Base-by-base conservation (phyloP, 1,284 basidiomycete genomes). In the Austroboletus novae-zelandiae region DNA sequence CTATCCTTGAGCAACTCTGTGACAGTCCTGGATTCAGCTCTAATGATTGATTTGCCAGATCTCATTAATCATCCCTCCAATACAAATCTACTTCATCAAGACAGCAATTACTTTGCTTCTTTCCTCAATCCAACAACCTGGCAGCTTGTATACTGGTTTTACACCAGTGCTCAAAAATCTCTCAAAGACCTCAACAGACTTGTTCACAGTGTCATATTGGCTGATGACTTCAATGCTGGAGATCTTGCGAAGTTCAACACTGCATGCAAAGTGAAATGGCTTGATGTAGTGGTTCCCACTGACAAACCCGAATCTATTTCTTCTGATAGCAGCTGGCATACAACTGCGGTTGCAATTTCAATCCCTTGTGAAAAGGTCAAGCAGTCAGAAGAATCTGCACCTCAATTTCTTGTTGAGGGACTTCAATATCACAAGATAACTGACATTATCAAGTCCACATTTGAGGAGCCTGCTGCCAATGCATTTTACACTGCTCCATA, bases 111-210 rank as follows among this genome's bases (percentile, higher is more conserved):
- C 40, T 65, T 64, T 37, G 47, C 51, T 1, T 65, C 35, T 14
- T 71, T 70, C 43, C 45, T 58, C 4, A 70, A 64, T 46, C 43
- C 56, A 7, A 55, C 60, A 1, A 54, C 59, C 14, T 64, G 57
- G 35, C 54, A 50, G 1, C 40, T 70, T 4, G 61, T 71, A 55
- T 17, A 47, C 1, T 71, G 69, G 70, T 61, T 60, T 30, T 64
- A 67, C 43, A 55, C 51, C 2, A 51, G 56, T 0, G 60, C 60
- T 47, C 40, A 9, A n/a, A 69, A 70, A 46, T 70, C 69, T 2
- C 41, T 56, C 0, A 53, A 20, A 0, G 69, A 67, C 25, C 48
- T 71, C 0, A 48, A 70, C 31, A 43, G 47, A 1, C 65, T 72
- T 1, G 61, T 69, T 2, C 46, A 66, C 15, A 52, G 68, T 7